Conservation (phyloP, 2,329 filamentous ascomycete genomes). For the Paraphoma chrysanthemicola region DNA sequence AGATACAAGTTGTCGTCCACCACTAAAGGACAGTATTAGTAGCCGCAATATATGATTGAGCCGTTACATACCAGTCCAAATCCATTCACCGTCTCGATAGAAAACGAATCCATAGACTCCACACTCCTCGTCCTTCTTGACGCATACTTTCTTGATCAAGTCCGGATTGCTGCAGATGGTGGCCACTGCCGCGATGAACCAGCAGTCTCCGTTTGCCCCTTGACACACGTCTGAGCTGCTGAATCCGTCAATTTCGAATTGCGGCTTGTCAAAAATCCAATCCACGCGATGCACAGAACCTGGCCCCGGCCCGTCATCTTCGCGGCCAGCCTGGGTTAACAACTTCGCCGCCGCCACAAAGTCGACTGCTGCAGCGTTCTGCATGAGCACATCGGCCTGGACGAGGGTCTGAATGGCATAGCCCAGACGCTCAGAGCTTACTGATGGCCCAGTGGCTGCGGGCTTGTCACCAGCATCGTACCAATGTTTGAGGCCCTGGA, state of each 20-base stretch:
- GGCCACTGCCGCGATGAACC: slow-evolving; percentile 81
- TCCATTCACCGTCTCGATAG: slow-evolving; percentile 71
- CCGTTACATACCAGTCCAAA: slow-evolving; percentile 67
- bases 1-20: slow-evolving; percentile 90
- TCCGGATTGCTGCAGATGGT: slow-evolving; percentile 75
- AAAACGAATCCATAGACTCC: slow-evolving; percentile 90
- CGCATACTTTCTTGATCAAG: slow-evolving; percentile 76
- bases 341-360: slow-evolving; percentile 68
- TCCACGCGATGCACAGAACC: slow-evolving; percentile 50
- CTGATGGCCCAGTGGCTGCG: slow-evolving; percentile 53
- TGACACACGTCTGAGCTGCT: slow-evolving; percentile 80
- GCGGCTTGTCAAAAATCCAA: slow-evolving; percentile 77
- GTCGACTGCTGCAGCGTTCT: slow-evolving; percentile 23
- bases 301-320: slow-evolving; percentile 23
- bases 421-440: slow-evolving; percentile 22
- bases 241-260: slow-evolving; percentile 79
- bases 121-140: slow-evolving; percentile 73
- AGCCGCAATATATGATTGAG: background rate
- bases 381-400: slow-evolving; percentile 26
- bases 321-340: slow-evolving; percentile 38
- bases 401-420: slow-evolving; percentile 33
- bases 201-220: slow-evolving; percentile 81
- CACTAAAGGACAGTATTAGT: slow-evolving; percentile 44
- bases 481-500: slow-evolving; percentile 46
- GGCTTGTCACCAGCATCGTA: slow-evolving; percentile 50